These are phyloP conservation scores for Tulasnella calospora DNA, from an alignment of 768 basidiomycete species.

Conservation along the genomic window DNA sequence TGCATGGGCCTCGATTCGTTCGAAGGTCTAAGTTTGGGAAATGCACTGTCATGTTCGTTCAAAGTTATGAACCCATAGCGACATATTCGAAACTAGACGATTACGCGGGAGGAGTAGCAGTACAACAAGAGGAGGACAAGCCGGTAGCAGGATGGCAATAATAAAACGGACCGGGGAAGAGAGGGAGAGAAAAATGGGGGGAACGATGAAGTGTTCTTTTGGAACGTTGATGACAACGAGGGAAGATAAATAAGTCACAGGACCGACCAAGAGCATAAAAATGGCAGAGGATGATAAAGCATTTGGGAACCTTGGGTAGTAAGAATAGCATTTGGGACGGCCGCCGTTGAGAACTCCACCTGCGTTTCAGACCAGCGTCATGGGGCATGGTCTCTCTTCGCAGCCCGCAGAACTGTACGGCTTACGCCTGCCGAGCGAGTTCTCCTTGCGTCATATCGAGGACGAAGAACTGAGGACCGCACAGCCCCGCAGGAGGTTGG, in stretches of 20 bases:
- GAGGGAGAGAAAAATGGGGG: background rate
- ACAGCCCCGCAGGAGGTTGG: slow-evolving; percentile 60
- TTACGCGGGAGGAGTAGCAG: background rate
- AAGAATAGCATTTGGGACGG: background rate
- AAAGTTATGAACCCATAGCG: background rate
- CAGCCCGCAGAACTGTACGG: background rate
- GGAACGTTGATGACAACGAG: background rate
- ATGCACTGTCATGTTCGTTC: background rate
- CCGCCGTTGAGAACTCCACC: background rate
- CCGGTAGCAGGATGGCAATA: background rate
- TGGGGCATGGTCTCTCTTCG: background rate
- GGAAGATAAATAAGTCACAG: background rate
- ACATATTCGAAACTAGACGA: background rate
- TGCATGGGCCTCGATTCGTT: background rate
- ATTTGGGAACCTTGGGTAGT: background rate
- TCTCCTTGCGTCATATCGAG: slow-evolving; percentile 81
- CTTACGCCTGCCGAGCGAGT: slow-evolving; percentile 37
- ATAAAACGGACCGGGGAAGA: background rate
- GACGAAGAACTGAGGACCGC: slow-evolving; percentile 55
- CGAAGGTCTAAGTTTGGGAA: background rate
- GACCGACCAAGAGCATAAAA: background rate
- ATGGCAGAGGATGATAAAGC: background rate
- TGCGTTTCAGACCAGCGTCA: background rate
- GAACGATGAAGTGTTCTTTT: background rate
- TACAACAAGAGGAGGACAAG: background rate